These are phyloP conservation scores for Salvia hispanica DNA, from an alignment of 257 asterid species.

Conservation along the genomic window DNA sequence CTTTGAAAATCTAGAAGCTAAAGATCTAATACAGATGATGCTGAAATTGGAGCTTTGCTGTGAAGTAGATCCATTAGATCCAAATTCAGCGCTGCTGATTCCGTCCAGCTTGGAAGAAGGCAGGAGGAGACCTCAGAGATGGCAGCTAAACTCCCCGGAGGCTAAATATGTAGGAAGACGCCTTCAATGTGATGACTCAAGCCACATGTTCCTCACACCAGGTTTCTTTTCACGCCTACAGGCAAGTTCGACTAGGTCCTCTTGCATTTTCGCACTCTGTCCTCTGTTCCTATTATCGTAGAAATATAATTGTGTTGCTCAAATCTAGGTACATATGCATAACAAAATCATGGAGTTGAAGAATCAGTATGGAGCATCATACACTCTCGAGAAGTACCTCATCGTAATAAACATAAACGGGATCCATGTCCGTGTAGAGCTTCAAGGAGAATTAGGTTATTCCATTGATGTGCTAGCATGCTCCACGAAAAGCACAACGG, in stretches of 20 bases:
- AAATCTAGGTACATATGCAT: conserved; percentile 71
- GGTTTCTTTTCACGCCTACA: conserved; percentile 85
- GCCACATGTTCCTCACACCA: conserved; percentile 68
- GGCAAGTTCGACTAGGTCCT: conserved; percentile 41
- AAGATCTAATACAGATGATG: conserved; percentile 71
- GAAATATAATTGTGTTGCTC: conserved; percentile 1
- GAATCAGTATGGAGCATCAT: conserved; percentile 78
- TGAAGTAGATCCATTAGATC: conserved; percentile 65
- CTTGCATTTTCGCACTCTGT: too few species aligned
- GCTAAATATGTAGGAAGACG: conserved; percentile 70
- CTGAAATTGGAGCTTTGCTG: conserved; percentile 80
- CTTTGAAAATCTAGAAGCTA: conserved; percentile 58
- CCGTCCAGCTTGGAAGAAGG: conserved; percentile 78
- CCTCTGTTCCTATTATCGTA: too few species aligned
- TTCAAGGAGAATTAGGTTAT: conserved; percentile 68
- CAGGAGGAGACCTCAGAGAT: conserved; percentile 65
- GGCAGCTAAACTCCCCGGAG: conserved; percentile 49
- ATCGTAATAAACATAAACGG: conserved; percentile 68
- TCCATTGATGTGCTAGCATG: conserved; percentile 74
- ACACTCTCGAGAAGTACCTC: conserved; percentile 67
- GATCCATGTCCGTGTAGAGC: conserved; percentile 70
- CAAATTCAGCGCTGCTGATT: conserved; percentile 54
- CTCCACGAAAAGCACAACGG: conserved; percentile 72
- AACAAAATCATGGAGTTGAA: conserved; percentile 64
- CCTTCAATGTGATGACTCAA: conserved; percentile 75